Evolutionary conservation across 495 filamentous ascomycete species (phyloP).

Genomic region (Neohortaea acidophila): DNA sequence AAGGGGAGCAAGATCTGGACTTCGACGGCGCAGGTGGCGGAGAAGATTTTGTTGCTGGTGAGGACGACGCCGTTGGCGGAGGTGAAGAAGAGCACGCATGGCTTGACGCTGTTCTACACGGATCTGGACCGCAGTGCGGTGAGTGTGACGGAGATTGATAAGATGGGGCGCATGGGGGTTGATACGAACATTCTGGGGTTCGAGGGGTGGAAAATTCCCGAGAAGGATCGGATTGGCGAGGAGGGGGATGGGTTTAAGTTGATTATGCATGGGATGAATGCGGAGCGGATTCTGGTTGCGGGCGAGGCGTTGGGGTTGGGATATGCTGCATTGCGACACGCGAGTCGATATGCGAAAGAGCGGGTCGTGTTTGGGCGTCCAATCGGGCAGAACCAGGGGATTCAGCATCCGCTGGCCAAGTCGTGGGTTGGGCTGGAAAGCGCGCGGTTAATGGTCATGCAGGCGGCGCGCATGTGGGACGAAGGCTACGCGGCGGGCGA

Average conservation of each 20-base stretch:
- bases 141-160: conserved; percentile 20
- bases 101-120: conserved; percentile 23
- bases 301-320: conserved; percentile 22
- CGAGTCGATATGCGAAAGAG: conserved; percentile 18
- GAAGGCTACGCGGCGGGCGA: conserved; percentile 19
- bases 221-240: conserved; percentile 16
- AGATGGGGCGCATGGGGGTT: conserved; percentile 21
- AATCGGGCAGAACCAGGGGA: conserved; percentile 22
- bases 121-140: conserved; percentile 17
- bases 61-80: conserved; percentile 21
- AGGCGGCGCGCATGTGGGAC: conserved; percentile 23
- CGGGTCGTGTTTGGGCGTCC: conserved; percentile 22
- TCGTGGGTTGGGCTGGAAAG: conserved; percentile 20
- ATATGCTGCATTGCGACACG: conserved; percentile 20
- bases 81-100: conserved; percentile 18
- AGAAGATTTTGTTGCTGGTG: conserved; percentile 23
- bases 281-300: conserved; percentile 20
- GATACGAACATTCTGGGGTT: conserved; percentile 23
- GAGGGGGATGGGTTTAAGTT: conserved; percentile 22
- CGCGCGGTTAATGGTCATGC: conserved; percentile 20
- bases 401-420: conserved; percentile 20
- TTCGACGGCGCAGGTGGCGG: conserved; percentile 19
- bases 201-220: conserved; percentile 20
- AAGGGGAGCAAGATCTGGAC: conserved; percentile 24
- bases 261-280: conserved; percentile 26